Percentiles rank a stretch among this genome's conserved stretches.
Evolutionary conservation across 768 basidiomycete species (phyloP).

Genomic region (Filobasidium floriforme): DNA sequence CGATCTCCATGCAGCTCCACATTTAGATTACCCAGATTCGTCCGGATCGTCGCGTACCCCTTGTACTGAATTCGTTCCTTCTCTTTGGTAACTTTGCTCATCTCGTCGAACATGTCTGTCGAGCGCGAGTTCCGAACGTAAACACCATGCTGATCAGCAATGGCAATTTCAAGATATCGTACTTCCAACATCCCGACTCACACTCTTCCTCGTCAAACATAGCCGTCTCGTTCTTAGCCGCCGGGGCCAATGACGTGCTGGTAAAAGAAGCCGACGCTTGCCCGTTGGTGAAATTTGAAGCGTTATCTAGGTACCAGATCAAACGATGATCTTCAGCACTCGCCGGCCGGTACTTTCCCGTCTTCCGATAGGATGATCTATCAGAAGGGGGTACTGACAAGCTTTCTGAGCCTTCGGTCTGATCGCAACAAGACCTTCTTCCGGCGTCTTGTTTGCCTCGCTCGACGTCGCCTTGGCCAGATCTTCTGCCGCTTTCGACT

Average conservation of each 20-base stretch:
- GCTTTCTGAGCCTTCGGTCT: constrained; percentile 18
- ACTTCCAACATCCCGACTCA: neutral
- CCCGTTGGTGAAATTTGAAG: constrained; percentile 54
- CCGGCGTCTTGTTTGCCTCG: constrained; percentile 18
- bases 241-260: constrained; percentile 79
- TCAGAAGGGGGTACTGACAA: constrained; percentile 9
- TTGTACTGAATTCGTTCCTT: constrained; percentile 84
- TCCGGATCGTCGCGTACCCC: constrained; percentile 92
- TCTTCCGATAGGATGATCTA: too few species aligned
- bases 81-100: constrained; percentile 74
- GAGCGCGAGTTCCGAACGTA: neutral
- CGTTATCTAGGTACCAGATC: constrained; percentile 49
- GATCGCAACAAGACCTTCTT: constrained; percentile 24
- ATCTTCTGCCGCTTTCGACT: constrained; percentile 7
- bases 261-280: constrained; percentile 87
- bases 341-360: too few species aligned
- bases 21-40: constrained; percentile 77
- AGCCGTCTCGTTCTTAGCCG: constrained; percentile 62
- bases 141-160: neutral
- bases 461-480: constrained; percentile 20
- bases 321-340: neutral
- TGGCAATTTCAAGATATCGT: neutral
- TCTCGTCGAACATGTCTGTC: constrained; percentile 84
- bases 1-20: constrained; percentile 53
- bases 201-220: constrained; percentile 79